Evolutionary conservation across 768 basidiomycete genomes (phyloP), one percentile per base, ranked within the genome.

Genomic region (Cystofilobasidium capitatum): DNA sequence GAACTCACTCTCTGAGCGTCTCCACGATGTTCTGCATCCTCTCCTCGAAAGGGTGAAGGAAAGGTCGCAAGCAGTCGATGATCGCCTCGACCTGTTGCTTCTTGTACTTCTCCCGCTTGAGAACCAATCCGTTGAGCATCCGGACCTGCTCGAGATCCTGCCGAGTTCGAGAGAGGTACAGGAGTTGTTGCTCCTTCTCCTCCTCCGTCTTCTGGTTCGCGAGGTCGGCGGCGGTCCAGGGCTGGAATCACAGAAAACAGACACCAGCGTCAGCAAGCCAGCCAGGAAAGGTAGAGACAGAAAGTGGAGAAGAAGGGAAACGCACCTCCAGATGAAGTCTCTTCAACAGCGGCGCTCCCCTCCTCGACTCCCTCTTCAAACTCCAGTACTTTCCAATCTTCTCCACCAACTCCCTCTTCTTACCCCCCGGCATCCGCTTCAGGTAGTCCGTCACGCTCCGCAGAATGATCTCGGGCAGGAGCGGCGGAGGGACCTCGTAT

Each of bases 321-420:
- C 79, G 65, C 62, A 81, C 81, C 76, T 99, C 94, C 33, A 98
- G 80, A 78, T 99, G 92, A 66, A 99, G 75, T 62, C 96, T 76
- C 77, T 98, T 98, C 71, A 99, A 77, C 69, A 98, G 77, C 14
- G 96, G 94, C 12, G 96, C 96, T 5, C 96, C 96, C 45, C 94
- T 78, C 70, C 96, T 82, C 1, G 85, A 90, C 75, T 98, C 94
- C 5, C 96, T 81, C 78, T 99, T 98, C 76, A 99, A 76, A 77
- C 96, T 97, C 96, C 96, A 99, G 74, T 97, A 99, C 73, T 85
- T 83, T 73, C 89, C 93, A 37, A 92, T 81, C 73, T 84, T 77
- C 58, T 85, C 82, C 16, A 98, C 78, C 64, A 93, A 89, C 54
- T 88, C 86, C 3, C 78, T 72, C 74, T 88, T 90, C 76, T 89